Base-by-base conservation (phyloP, 2,329 filamentous ascomycete genomes). In the Aspergillus pseudonomiae region DNA sequence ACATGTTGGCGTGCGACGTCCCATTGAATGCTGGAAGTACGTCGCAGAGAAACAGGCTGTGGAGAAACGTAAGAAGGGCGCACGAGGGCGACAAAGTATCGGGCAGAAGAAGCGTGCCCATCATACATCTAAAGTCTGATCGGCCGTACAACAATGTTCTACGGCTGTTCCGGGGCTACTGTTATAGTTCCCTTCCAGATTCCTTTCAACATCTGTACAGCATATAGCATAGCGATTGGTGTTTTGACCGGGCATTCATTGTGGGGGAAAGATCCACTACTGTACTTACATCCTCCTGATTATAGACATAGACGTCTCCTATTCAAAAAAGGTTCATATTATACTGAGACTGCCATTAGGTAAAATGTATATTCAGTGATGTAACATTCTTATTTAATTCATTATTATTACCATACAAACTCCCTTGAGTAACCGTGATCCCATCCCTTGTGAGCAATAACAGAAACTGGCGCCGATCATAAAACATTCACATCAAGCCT, bases 1-100 rank as follows among this genome's bases (percentile, higher is more conserved):
- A 70, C 95, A 91, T 70, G 82, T 98, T 34, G 89, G 85, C 3
- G 67, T 62, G 10, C 70, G 77, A 10, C 56, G 56, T 45, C 74
- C 77, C 2, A 73, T 78, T 6, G 72, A 78, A 65, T 75, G 72
- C 52, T 79, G 71, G 71, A 68, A 72, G 14, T 75, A 75, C 34
- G 72, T 73, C 11, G 71, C 68, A 6, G 69, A 76, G 57, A 79
- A 75, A 57, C 61, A 68, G 46, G 71, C 72, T 6, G 66, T 71
- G 3, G 76, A 75, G 39, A 74, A 70, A 61, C 71, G 71, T 58
- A 77, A 73, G 57, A 68, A 53, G 6, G 65, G 62, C 6, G 32
- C 64, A 46, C 70, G 65, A 10, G 65, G 67, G 52, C 65, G 73
- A 26, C 71, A 70, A 63, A 73, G 65, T 62, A 70, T 74, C 28